Evolutionary conservation across 352 stramenopile genomes (phyloP).

Genomic region (Plasmopara muralis): DNA sequence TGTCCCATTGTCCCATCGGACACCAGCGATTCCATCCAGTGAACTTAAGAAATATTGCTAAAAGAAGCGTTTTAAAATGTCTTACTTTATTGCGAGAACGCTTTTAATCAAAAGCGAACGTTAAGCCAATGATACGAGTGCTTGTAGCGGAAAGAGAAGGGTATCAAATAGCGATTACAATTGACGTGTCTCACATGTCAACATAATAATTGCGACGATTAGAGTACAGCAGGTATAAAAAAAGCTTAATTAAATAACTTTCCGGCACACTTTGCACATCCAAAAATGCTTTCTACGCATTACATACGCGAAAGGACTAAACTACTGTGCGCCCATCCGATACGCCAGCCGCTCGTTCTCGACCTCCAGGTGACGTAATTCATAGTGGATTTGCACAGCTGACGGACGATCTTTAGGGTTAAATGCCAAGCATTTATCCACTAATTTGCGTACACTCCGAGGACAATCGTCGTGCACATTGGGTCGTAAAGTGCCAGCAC

Average conservation of each 20-base stretch:
- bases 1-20: too few species aligned
- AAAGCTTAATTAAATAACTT: constrained; percentile 41
- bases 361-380: constrained; percentile 41
- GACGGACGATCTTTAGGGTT: constrained; percentile 48
- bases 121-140: too few species aligned
- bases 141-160: too few species aligned
- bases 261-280: neutral
- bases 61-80: too few species aligned
- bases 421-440: constrained; percentile 45
- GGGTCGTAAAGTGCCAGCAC: constrained; percentile 38
- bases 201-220: too few species aligned
- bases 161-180: too few species aligned
- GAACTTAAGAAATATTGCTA: too few species aligned
- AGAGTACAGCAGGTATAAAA: neutral
- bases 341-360: constrained; percentile 19
- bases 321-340: constrained; percentile 11
- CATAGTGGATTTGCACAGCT: constrained; percentile 63
- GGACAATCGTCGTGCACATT: constrained; percentile 47
- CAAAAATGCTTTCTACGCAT: neutral
- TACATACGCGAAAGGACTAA: neutral
- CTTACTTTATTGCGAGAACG: too few species aligned
- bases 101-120: too few species aligned
- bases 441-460: constrained; percentile 31
- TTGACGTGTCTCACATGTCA: too few species aligned
- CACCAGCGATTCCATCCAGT: too few species aligned